A percentile compares a stretch with the other conserved stretches of the same genome.
phyloP scores from a whole-genome alignment of 2,329 filamentous ascomycete genomes.

The Arthrobotrys sinensis region DNA sequence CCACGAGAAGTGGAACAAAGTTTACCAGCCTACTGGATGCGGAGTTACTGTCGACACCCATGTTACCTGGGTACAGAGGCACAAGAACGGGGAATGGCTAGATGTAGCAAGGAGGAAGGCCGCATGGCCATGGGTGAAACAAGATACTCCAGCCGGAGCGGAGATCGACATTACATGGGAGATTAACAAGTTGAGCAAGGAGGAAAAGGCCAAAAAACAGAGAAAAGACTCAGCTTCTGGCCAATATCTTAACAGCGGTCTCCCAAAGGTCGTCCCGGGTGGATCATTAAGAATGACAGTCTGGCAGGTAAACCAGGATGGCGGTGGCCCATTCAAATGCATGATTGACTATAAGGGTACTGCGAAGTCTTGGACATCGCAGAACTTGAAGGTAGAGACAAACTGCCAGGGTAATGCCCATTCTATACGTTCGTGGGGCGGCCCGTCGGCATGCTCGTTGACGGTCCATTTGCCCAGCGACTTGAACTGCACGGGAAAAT shows the following conservation, averaged over 20 bases:
- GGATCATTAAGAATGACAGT: constrained; percentile 70
- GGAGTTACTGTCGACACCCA: no score
- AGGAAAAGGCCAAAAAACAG: background rate
- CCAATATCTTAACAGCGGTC: background rate
- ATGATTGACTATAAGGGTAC: constrained; percentile 72
- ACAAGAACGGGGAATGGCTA: no score
- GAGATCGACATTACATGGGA: background rate
- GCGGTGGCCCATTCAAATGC: constrained; percentile 73
- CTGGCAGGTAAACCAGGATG: constrained; percentile 73
- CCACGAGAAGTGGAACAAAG: no score
- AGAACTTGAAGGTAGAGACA: background rate
- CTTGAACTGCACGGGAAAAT: constrained; percentile 11
- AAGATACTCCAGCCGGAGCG: background rate
- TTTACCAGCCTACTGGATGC: no score
- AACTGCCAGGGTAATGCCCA: constrained; percentile 1
- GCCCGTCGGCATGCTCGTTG: background rate
- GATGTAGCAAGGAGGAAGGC: no score
- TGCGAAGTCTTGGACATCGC: background rate
- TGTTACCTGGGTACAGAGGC: no score
- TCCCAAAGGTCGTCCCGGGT: constrained; percentile 72
- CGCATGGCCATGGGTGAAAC: no score
- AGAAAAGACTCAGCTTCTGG: background rate
- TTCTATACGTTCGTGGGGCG: constrained; percentile 7
- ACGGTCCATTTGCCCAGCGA: background rate
- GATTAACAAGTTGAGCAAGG: background rate